Conservation (phyloP, 345 rosid genomes). For the Dovyalis caffra region DNA sequence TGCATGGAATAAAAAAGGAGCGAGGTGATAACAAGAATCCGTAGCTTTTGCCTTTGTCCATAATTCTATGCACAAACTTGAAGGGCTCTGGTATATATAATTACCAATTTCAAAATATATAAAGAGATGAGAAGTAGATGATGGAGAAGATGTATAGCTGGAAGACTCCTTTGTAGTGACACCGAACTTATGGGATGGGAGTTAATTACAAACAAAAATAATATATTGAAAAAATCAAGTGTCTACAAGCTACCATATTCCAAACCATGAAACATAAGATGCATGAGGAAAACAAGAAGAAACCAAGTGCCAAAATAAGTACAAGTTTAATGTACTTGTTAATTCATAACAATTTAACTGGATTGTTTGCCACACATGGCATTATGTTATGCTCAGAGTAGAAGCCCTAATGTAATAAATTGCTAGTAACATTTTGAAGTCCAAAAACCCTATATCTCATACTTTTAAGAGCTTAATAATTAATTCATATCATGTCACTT, state of each 20-base stretch:
- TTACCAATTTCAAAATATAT: neutral
- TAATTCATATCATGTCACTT: constrained; percentile 15
- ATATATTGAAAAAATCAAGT: neutral
- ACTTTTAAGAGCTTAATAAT: constrained; percentile 11
- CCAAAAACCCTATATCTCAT: constrained; percentile 30
- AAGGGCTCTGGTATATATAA: neutral
- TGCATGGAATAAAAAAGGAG: neutral
- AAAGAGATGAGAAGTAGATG: neutral
- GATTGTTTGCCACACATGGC: constrained; percentile 27
- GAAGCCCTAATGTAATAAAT: constrained; percentile 25
- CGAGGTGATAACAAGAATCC: neutral
- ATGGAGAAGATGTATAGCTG: neutral
- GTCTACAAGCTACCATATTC: neutral
- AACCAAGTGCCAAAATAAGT: constrained; percentile 10
- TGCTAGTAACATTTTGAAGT: constrained; percentile 11
- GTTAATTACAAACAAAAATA: neutral
- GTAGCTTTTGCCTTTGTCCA: neutral
- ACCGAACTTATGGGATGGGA: neutral
- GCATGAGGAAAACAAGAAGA: neutral
- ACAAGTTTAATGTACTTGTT: constrained; percentile 6
- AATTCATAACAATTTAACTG: constrained; percentile 25
- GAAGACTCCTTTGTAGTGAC: neutral
- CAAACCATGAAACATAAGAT: neutral
- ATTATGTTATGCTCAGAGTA: constrained; percentile 21
- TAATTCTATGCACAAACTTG: neutral